Base-by-base conservation (phyloP, 495 filamentous ascomycete species). In the Viridothelium virens region DNA sequence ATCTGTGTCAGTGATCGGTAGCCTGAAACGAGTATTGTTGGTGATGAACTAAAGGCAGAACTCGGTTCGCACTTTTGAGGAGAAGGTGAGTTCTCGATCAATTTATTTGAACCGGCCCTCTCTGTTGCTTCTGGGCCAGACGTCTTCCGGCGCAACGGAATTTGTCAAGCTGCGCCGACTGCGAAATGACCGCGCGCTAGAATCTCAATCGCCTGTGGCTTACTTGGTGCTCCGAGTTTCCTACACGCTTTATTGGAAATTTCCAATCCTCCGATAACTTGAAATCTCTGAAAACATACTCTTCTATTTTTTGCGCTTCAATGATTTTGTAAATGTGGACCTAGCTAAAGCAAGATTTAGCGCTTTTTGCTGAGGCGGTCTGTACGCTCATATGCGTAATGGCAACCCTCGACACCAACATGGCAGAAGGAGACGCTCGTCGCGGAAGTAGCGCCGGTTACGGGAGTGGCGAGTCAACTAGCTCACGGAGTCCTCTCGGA, bases 401-500 rank as follows among this genome's bases (percentile, higher is more conserved):
- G 53, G 53, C 53, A 9, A 59, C 53, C 5, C 25, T 59, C 14
- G 53, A 59, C 5, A 7, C 18, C 6, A 59, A 59, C 14, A 3
- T 59, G 9, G 53, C 53, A 31, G 53, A 59, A 7, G 53, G 53
- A 36, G 53, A 59, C 53, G 25, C 53, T 59, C 53, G 53, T 7
- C 18, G 53, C 38, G 65, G 5, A 12, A 66, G 25, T 18, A 63
- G 65, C n/a, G 37, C 56, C 7, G 65, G 65, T 2, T 48, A 59
- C 38, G 65, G 56, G 3, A 61, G 46, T 63, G 65, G 61, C 36
- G 56, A 63, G 38, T 66, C 65, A 25, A 61, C 14, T 63, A 75
- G 65, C 66, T 74, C 74, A 66, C 86, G 81, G 68, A 81, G 79
- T 56, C 82, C 83, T 14, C 74, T 86, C 25, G 73, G 83, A 48